Conservation (phyloP, 2,329 filamentous ascomycete genomes). For the Microcera coccophila region DNA sequence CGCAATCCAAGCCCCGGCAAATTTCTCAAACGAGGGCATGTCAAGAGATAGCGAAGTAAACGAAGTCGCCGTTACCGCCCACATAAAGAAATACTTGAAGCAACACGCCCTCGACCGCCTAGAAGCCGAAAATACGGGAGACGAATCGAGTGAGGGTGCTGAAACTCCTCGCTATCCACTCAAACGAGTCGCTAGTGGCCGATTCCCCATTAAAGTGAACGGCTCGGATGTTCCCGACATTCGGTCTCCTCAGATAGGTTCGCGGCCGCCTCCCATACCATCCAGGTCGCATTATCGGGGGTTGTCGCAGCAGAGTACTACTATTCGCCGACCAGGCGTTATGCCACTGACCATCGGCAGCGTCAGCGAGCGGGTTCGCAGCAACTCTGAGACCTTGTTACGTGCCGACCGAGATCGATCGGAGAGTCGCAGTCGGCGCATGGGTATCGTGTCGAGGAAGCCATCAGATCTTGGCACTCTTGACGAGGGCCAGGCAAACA, state of each 20-base stretch:
- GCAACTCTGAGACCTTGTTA: constrained; percentile 60
- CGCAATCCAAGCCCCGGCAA: constrained; percentile 54
- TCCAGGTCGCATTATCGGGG: constrained; percentile 73
- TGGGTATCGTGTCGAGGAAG: constrained; percentile 61
- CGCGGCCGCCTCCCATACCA: constrained; percentile 71
- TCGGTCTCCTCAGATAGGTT: constrained; percentile 61
- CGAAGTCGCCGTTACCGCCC: constrained; percentile 56
- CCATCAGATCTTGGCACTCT: constrained; percentile 58
- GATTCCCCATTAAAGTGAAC: constrained; percentile 69
- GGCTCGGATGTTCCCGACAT: constrained; percentile 65
- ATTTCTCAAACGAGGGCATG: constrained; percentile 52
- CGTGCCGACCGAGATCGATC: constrained; percentile 53
- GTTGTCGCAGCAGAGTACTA: constrained; percentile 63
- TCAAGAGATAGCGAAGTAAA: constrained; percentile 59
- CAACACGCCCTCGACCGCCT: constrained; percentile 49
- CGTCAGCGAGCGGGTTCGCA: constrained; percentile 62
- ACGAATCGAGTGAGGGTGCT: constrained; percentile 67
- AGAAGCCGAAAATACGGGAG: constrained; percentile 54
- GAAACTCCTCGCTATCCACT: constrained; percentile 73
- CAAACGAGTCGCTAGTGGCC: constrained; percentile 60
- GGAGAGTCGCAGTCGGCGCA: constrained; percentile 56
- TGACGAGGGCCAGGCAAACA: constrained; percentile 59
- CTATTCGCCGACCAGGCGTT: constrained; percentile 66
- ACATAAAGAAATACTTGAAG: constrained; percentile 59
- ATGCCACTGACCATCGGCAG: constrained; percentile 67